Evolutionary conservation across 2,329 filamentous ascomycete species (phyloP), one percentile per base, ranked within the genome.

Genomic region (Monosporascus sp.): DNA sequence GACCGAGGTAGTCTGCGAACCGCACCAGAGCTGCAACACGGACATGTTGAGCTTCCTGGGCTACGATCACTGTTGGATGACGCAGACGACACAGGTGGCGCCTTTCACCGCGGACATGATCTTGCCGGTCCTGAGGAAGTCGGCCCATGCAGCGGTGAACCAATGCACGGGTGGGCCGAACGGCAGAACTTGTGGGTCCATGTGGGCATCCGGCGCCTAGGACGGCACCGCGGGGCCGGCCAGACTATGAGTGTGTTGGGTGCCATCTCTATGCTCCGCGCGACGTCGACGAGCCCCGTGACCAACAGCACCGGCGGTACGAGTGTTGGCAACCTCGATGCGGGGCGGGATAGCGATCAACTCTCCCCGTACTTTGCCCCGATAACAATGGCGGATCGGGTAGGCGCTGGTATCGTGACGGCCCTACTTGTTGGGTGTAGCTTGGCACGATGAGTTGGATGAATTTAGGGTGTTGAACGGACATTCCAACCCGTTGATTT

Each of bases 1-100:
- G 67, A 80, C 71, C 62, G 82, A 85, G 61, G 67, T 69, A 41
- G 72, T 76, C 9, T 85, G 82, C 66, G 82, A 85, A 65, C 66
- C 63, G 40, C 60, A 64, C 43, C 68, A 70, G 59, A 75, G 66
- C 7, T 85, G 82, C 70, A 79, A 82, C 59, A 73, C 76, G 24
- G 82, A 85, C 60, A 81, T 84, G 66, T 72, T 76, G 58, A 76
- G 75, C 43, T 85, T 83, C 76, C 85, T 84, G 64, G 81, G 78
- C 26, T 84, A 83, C 61, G 68, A 83, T 5, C 68, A 76, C 27
- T 80, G 81, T 52, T 85, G 79, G 75, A 66, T 76, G 63, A 66
- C 72, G 1, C 68, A 69, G n/a, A 69, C 69, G 36, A 70, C 71
- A 2, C 70, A 74, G 58, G 59, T 76, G 41, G 73, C 73, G 0